Evolutionary conservation across 2,329 filamentous ascomycete genomes (phyloP), one percentile per base, ranked within the genome.

Genomic region (Blastomyces silverae): DNA sequence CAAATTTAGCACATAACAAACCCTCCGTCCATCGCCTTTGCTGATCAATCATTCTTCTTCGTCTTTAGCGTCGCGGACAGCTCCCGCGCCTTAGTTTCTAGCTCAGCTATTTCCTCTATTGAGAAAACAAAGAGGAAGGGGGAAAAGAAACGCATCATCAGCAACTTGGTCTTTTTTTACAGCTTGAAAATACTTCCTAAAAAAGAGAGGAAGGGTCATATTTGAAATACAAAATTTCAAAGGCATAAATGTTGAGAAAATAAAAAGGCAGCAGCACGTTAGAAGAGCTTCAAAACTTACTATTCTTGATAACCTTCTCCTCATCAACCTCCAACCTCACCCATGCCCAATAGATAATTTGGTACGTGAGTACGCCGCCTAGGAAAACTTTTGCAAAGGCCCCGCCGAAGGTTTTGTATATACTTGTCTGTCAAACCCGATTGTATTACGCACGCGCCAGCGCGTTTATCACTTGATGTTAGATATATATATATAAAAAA

Each of bases 361-460:
- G 80, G 68, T 81, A 82, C 20, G 77, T 79, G 69, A 82, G 77
- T 46, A 82, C 76, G 3, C 79, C 78, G 8, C 79, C 77, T 2
- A 81, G 74, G 64, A 82, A 80, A 66, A 80, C 78, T 67, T 82
- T 82, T 66, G 76, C 75, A 61, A 82, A 77, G 11, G 80, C 79
- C 44, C 78, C 72, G 6, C 71, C 73, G 65, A 80, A 79, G 50
- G 71, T 66, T 50, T 73, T 73, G 67, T 78, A 79, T n/a, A 73
- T 75, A 15, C 74, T 71, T 67, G 77, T 71, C 79, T 58, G 17
- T 37, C 17, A 37, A 56, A 37, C 1, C 34, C 3, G 11, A 13
- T 28, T 17, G 44, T 34, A 7, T 25, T 15, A 11, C 31, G 15
- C 39, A 25, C 58, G 37, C 28, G 58, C 11, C 3, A 8, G 22